A percentile compares a stretch with the other conserved stretches of the same genome.
Evolutionary conservation across 768 basidiomycete genomes (phyloP).

Genomic region (Termitomyces sp.): DNA sequence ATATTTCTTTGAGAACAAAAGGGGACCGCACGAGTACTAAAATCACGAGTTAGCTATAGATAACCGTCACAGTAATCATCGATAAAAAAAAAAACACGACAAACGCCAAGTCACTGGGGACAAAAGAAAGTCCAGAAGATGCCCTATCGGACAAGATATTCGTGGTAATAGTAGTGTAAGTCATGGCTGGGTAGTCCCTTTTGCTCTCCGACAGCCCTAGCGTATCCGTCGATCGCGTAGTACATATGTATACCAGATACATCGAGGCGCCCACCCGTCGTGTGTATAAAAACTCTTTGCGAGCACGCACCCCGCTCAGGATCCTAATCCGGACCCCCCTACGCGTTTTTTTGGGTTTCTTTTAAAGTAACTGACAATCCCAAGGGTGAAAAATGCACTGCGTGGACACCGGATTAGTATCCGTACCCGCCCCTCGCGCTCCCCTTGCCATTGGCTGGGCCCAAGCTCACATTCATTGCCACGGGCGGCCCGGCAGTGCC

Average conservation of each 20-base stretch:
- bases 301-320: not conserved
- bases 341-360: not conserved
- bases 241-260: constrained; percentile 1
- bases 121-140: not conserved
- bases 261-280: not conserved
- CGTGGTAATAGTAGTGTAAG: not conserved
- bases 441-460: constrained; percentile 1
- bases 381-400: too few relatives aligned
- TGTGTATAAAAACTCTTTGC: not conserved
- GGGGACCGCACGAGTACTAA: not conserved
- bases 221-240: not conserved
- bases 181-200: not conserved
- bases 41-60: not conserved
- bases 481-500: constrained; percentile 7
- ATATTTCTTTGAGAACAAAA: too few relatives aligned
- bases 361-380: not conserved
- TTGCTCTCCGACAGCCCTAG: not conserved
- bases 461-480: constrained; percentile 1
- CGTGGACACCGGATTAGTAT: not conserved
- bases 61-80: not conserved
- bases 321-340: not conserved
- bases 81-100: not conserved
- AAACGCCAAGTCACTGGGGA: not conserved
- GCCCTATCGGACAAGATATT: not conserved
- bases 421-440: constrained; percentile 1